A percentile compares a stretch with the other conserved stretches of the same genome.
Conservation (phyloP, 2,329 filamentous ascomycete species). For the Botrytis porri region DNA sequence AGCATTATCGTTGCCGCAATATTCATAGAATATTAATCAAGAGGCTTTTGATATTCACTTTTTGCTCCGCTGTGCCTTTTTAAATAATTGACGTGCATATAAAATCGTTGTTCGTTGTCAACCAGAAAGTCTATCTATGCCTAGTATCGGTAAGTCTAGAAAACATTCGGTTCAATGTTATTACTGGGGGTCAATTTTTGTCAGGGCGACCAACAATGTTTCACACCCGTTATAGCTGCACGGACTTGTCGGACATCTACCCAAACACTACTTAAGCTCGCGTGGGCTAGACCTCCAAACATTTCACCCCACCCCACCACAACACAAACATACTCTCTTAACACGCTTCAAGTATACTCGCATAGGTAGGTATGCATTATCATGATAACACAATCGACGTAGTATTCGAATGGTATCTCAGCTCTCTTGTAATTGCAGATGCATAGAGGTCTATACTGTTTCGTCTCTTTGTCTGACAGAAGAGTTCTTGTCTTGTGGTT, state of each 20-base stretch:
- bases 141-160: background rate
- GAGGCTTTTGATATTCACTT: background rate
- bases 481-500: background rate
- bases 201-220: conserved; percentile 3
- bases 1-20: background rate
- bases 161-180: conserved; percentile 1
- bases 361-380: too few species aligned
- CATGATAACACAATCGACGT: too few species aligned
- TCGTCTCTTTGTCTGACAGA: background rate
- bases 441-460: background rate
- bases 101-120: conserved; percentile 2
- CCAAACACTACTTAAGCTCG: background rate
- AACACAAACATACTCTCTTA: background rate
- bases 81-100: background rate
- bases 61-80: background rate
- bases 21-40: background rate
- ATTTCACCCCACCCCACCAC: background rate
- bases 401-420: background rate
- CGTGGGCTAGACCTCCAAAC: background rate
- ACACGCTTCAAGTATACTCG: background rate
- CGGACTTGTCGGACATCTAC: background rate
- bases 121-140: background rate
- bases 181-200: background rate
- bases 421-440: accelerated
- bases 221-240: background rate